Evolutionary conservation across 306 rosid genomes (phyloP).

Genomic region (Alnus rubra): DNA sequence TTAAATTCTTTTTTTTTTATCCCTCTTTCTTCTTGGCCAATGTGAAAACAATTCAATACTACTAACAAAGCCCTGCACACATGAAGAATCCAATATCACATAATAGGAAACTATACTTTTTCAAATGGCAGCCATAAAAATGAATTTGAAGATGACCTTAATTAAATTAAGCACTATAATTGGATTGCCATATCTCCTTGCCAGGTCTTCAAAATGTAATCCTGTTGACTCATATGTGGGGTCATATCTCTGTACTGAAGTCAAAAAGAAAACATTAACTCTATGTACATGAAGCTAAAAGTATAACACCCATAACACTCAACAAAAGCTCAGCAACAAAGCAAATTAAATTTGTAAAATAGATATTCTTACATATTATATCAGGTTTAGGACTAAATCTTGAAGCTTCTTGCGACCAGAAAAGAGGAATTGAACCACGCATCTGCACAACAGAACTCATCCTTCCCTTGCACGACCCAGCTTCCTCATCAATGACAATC

Average conservation of each 20-base stretch:
- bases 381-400: conserved; percentile 97
- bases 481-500: conserved; percentile 89
- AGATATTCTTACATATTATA: conserved; percentile 63
- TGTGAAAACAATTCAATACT: neutral
- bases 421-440: conserved; percentile 98
- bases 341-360: conserved; percentile 22
- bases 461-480: conserved; percentile 84
- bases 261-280: conserved; percentile 15
- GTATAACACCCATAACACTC: neutral
- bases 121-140: conserved; percentile 8
- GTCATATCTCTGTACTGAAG: conserved; percentile 92
- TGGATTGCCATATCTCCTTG: conserved; percentile 86
- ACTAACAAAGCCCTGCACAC: neutral
- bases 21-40: neutral
- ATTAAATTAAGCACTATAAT: conserved; percentile 87
- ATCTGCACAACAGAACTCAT: conserved; percentile 97
- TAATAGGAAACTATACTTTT: neutral
- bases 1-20: neutral
- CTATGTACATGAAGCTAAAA: conserved; percentile 9
- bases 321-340: conserved; percentile 16
- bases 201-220: conserved; percentile 91
- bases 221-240: conserved; percentile 93
- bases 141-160: conserved; percentile 52
- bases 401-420: conserved; percentile 98
- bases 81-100: neutral